Evolutionary conservation across 2,329 filamentous ascomycete species (phyloP).

Genomic region (Colletotrichum sp.): DNA sequence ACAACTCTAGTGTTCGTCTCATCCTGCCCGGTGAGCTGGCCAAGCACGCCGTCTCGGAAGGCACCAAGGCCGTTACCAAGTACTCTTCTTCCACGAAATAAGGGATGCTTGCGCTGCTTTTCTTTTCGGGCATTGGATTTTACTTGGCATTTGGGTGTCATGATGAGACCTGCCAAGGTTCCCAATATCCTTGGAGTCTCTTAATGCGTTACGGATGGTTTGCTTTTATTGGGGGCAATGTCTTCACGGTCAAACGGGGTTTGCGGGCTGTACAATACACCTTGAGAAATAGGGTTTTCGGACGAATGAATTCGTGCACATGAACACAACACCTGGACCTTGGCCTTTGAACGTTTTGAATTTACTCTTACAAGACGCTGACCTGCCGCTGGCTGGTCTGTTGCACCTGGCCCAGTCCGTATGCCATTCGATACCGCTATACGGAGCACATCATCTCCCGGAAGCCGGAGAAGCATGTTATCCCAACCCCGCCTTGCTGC

Average conservation of each 20-base stretch:
- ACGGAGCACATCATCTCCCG: neutral
- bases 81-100: slow-evolving; percentile 99
- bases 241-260: slow-evolving; percentile 74
- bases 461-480: slow-evolving; percentile 30
- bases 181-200: slow-evolving; percentile 56
- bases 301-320: slow-evolving; percentile 68
- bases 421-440: neutral
- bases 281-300: slow-evolving; percentile 66
- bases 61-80: slow-evolving; percentile 99
- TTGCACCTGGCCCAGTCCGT: neutral
- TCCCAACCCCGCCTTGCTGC: slow-evolving; percentile 83
- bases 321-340: slow-evolving; percentile 39
- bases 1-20: slow-evolving; percentile 75
- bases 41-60: slow-evolving; percentile 99
- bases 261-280: slow-evolving; percentile 75
- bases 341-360: neutral
- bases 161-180: slow-evolving; percentile 56
- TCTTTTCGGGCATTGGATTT: slow-evolving; percentile 61
- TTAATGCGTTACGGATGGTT: slow-evolving; percentile 80
- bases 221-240: slow-evolving; percentile 70
- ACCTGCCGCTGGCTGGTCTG: neutral
- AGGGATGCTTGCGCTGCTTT: slow-evolving; percentile 61
- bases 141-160: slow-evolving; percentile 65
- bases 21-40: slow-evolving; percentile 98
- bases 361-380: neutral